phyloP scores from a whole-genome alignment of 2,329 filamentous ascomycete species.

The Ilyonectria mors-panacis region DNA sequence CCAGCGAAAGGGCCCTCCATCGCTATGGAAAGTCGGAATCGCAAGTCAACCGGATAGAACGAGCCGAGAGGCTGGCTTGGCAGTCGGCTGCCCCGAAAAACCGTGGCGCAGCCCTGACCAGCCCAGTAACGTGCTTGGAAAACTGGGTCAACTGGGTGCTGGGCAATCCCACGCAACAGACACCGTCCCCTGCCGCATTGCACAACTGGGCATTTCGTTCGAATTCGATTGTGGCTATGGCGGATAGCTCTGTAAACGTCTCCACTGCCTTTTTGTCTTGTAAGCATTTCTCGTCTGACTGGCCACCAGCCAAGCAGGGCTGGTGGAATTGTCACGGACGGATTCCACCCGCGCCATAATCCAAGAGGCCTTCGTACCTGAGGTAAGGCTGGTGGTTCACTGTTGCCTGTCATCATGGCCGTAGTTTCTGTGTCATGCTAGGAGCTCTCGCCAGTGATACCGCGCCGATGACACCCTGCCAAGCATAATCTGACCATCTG shows the following conservation, averaged over 20 bases:
- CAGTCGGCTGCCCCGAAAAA: conserved; percentile 48
- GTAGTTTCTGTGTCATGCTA: conserved; percentile 3
- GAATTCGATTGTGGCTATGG: conserved; percentile 41
- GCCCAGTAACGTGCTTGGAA: conserved; percentile 47
- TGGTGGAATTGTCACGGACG: conserved; percentile 24
- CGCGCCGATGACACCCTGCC: conserved; percentile 26
- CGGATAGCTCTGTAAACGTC: conserved; percentile 35
- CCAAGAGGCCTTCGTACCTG: not conserved
- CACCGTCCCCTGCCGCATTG: conserved; percentile 38
- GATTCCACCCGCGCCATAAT: not conserved
- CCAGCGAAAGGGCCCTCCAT: conserved; percentile 32
- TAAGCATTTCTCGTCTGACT: conserved; percentile 33
- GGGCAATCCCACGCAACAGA: conserved; percentile 45
- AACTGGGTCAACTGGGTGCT: conserved; percentile 44
- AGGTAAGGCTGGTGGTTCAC: not conserved
- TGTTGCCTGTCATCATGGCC: conserved; percentile 10
- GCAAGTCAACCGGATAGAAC: conserved; percentile 47
- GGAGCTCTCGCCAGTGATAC: conserved; percentile 22
- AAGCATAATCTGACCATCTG: conserved; percentile 24
- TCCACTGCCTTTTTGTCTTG: conserved; percentile 40
- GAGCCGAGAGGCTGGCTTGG: conserved; percentile 51
- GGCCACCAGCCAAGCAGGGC: conserved; percentile 23
- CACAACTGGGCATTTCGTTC: conserved; percentile 33
- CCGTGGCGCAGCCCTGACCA: conserved; percentile 48
- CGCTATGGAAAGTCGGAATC: conserved; percentile 41